Evolutionary conservation across 805 yeast genomes (phyloP).

Genomic region (Ogataea nakhonphanomensis): DNA sequence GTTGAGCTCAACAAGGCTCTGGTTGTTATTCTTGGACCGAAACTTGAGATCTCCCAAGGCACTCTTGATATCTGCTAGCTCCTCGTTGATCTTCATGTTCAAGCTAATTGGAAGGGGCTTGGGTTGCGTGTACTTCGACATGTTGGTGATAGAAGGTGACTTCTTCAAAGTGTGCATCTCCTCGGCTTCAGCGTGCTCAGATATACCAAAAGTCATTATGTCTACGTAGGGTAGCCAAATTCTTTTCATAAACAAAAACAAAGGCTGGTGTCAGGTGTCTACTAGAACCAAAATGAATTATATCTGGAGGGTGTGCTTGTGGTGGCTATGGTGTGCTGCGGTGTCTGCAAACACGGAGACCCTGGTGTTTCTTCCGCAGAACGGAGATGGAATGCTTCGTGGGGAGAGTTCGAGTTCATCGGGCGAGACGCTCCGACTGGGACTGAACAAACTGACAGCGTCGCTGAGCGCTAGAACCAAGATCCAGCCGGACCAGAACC

Average conservation of each 20-base stretch:
- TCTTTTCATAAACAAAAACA: conserved; percentile 13
- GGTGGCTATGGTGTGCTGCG: not conserved
- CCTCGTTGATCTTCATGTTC: conserved; percentile 22
- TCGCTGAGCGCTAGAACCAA: conserved; percentile 12
- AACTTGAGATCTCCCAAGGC: conserved; percentile 19
- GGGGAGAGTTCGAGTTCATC: not conserved
- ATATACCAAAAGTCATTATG: conserved; percentile 8
- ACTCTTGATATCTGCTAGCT: conserved; percentile 18
- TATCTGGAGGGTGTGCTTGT: not conserved
- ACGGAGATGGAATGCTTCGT: not conserved
- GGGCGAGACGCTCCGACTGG: not conserved
- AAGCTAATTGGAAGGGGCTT: conserved; percentile 23
- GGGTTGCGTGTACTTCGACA: conserved; percentile 20
- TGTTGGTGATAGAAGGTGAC: conserved; percentile 21
- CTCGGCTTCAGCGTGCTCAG: conserved; percentile 2
- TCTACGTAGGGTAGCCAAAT: conserved; percentile 9
- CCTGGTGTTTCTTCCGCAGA: conserved; percentile 6
- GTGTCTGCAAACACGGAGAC: conserved; percentile 24
- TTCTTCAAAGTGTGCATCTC: conserved; percentile 14
- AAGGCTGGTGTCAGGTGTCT: conserved; percentile 9
- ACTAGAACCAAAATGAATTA: conserved; percentile 1
- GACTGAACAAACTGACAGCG: conserved; percentile 7
- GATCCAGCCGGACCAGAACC: conserved; percentile 11
- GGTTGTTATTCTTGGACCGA: conserved; percentile 20
- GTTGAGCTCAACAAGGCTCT: conserved; percentile 19